Conservation (phyloP, 2,329 filamentous ascomycete species). For the Fusarium humuli region DNA sequence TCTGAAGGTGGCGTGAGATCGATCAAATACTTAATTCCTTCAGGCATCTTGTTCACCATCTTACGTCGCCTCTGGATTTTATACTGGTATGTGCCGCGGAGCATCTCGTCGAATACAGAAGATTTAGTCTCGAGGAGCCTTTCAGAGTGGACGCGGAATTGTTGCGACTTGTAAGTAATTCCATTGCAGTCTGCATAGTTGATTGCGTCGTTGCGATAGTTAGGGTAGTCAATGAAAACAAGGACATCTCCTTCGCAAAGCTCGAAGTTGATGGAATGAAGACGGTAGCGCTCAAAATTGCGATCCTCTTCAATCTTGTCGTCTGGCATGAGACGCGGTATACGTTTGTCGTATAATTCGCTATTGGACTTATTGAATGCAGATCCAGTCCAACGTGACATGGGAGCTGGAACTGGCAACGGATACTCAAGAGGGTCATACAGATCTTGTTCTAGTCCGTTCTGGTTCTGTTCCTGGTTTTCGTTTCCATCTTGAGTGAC, state of each 20-base stretch:
- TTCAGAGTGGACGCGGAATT: conserved; percentile 59
- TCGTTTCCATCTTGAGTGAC: background rate
- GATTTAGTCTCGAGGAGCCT: conserved; percentile 62
- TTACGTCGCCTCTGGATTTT: conserved; percentile 54
- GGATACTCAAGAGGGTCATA: background rate
- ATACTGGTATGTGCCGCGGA: conserved; percentile 57
- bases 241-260: conserved; percentile 57
- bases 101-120: conserved; percentile 58
- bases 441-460: background rate
- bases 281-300: conserved; percentile 44
- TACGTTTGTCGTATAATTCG: background rate
- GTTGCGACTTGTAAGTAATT: conserved; percentile 49
- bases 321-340: conserved; percentile 20
- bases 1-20: conserved; percentile 72
- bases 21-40: conserved; percentile 67
- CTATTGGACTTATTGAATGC: conserved; percentile 36
- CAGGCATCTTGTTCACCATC: conserved; percentile 50
- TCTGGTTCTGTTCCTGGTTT: background rate
- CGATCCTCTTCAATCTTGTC: conserved; percentile 38
- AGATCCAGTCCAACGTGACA: conserved; percentile 30
- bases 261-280: conserved; percentile 46
- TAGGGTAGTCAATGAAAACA: conserved; percentile 57
- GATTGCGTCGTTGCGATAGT: conserved; percentile 26
- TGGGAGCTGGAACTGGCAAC: background rate
- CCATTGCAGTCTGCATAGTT: conserved; percentile 52